Evolutionary conservation across 2,329 filamentous ascomycete species (phyloP).

Genomic region (Nigrograna mackinnonii): DNA sequence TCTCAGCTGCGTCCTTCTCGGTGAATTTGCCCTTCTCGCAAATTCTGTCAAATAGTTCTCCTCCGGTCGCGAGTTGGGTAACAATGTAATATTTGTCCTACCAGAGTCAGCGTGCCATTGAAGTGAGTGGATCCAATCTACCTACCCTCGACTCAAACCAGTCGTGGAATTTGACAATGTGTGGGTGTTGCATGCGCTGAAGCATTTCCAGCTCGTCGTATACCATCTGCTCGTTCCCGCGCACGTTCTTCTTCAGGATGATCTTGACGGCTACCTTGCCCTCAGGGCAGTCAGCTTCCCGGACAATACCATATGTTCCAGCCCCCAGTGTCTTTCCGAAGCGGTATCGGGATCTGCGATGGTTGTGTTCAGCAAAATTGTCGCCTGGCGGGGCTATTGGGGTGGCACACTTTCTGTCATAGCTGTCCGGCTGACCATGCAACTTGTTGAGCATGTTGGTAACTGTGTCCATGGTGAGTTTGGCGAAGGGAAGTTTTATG

Average conservation of each 20-base stretch:
- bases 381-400: constrained; percentile 21
- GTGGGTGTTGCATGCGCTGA: constrained; percentile 85
- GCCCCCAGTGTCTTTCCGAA: constrained; percentile 94
- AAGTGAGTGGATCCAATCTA: constrained; percentile 1
- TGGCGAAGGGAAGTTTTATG: too few relatives aligned
- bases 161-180: constrained; percentile 96
- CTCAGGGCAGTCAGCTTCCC: constrained; percentile 83
- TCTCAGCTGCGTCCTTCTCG: constrained; percentile 95
- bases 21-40: constrained; percentile 98
- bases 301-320: constrained; percentile 96
- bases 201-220: constrained; percentile 96
- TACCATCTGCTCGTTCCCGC: constrained; percentile 97
- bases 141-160: constrained; percentile 97
- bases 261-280: constrained; percentile 97
- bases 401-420: constrained; percentile 86
- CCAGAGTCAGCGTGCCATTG: constrained; percentile 6
- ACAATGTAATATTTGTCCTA: constrained; percentile 99
- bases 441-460: constrained; percentile 92
- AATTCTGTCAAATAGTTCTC: constrained; percentile 96
- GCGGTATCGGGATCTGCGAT: constrained; percentile 75
- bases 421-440: constrained; percentile 94
- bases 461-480: too few relatives aligned
- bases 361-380: constrained; percentile 29
- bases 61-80: constrained; percentile 91
- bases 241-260: constrained; percentile 99